These are phyloP conservation scores for Flaveria linearis DNA, from an alignment of 129 eudicot species.

Conservation along the genomic window DNA sequence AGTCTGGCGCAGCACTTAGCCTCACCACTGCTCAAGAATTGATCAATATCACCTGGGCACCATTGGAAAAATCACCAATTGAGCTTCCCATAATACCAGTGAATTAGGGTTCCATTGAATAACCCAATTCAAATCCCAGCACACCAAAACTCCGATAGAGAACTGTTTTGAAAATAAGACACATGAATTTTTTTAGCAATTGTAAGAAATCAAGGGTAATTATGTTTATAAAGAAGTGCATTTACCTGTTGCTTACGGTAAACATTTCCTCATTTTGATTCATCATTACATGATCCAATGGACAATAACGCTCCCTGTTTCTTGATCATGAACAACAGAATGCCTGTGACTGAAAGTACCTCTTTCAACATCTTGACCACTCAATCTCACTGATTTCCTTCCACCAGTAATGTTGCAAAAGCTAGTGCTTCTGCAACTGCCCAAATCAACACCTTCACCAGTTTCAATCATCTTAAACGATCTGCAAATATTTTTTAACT, in stretches of 20 bases:
- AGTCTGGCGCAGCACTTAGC: constrained; percentile 94
- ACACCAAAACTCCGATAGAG: constrained; percentile 98
- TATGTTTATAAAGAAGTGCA: not conserved
- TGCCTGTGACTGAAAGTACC: constrained; percentile 99
- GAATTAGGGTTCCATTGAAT: constrained; percentile 99
- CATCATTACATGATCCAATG: constrained; percentile 77
- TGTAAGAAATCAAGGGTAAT: not conserved
- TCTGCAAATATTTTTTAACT: constrained; percentile 75
- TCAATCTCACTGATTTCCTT: constrained; percentile 98
- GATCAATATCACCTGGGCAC: constrained; percentile 98
- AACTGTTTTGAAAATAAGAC: constrained; percentile 45
- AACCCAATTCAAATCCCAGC: constrained; percentile 94
- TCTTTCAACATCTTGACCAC: constrained; percentile 99
- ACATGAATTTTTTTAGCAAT: not conserved
- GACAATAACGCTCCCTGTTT: constrained; percentile 91
- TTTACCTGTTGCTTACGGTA: constrained; percentile 97
- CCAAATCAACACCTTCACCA: constrained; percentile 99
- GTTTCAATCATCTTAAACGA: constrained; percentile 92
- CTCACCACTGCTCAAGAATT: constrained; percentile 97
- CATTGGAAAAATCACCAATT: constrained; percentile 95
- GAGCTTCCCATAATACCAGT: constrained; percentile 97
- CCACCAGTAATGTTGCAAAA: constrained; percentile 89
- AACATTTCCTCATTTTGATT: constrained; percentile 92
- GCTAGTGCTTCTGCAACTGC: constrained; percentile 99
- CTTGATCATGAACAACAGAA: constrained; percentile 93